Conservation (phyloP, 2,329 filamentous ascomycete species). For the Diaporthe capsici region DNA sequence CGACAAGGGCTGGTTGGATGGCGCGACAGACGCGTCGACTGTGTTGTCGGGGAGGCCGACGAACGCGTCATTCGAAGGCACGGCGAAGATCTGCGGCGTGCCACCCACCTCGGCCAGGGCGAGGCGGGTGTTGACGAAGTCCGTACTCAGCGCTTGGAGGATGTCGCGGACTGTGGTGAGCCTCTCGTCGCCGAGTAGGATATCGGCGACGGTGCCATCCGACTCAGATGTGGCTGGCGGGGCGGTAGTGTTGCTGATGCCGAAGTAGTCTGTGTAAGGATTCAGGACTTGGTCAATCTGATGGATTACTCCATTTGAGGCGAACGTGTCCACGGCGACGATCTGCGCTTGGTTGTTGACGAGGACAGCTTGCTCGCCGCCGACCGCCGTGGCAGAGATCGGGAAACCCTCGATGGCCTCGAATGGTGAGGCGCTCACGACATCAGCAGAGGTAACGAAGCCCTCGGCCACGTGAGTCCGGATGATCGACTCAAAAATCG, state of each 20-base stretch:
- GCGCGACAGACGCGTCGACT: slow-evolving; percentile 1
- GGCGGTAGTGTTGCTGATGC: slow-evolving; percentile 33
- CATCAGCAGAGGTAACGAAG: slow-evolving; percentile 5
- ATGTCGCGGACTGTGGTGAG: slow-evolving; percentile 10
- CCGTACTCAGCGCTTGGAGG: slow-evolving; percentile 18
- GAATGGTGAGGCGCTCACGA: slow-evolving; percentile 25
- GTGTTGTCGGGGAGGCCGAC: slow-evolving; percentile 8
- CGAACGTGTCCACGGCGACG: slow-evolving; percentile 17
- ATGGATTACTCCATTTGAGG: slow-evolving; percentile 33
- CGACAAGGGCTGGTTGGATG: slow-evolving; percentile 32
- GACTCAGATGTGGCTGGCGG: slow-evolving; percentile 6
- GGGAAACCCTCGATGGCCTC: slow-evolving; percentile 31
- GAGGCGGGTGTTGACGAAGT: not conserved
- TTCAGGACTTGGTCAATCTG: slow-evolving; percentile 37
- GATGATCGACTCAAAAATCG: slow-evolving; percentile 31
- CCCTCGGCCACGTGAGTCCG: slow-evolving; percentile 33
- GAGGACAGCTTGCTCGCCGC: slow-evolving; percentile 2
- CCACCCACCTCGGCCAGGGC: not conserved
- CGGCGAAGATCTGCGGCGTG: slow-evolving; percentile 13
- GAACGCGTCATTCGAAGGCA: slow-evolving; percentile 31
- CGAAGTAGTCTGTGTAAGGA: slow-evolving; percentile 33
- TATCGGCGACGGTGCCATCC: slow-evolving; percentile 11
- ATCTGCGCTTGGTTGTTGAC: slow-evolving; percentile 32
- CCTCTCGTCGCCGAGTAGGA: slow-evolving; percentile 11
- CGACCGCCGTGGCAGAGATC: not conserved